Base-by-base conservation (phyloP, 352 stramenopile species). In the Phytophthora fragariae region DNA sequence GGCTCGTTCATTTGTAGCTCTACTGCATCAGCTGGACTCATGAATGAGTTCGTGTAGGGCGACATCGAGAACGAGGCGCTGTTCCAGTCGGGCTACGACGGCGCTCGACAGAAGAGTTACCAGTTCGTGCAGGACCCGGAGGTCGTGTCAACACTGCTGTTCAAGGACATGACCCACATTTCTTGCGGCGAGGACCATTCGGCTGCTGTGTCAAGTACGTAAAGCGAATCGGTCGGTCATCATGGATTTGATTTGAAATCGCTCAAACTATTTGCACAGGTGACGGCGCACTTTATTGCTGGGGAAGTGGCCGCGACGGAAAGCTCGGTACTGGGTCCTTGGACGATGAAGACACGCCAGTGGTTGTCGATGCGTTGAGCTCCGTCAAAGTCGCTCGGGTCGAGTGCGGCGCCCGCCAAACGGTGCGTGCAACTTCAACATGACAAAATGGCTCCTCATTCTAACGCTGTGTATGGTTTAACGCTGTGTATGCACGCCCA, bases 141-240 rank as follows among this genome's bases (percentile, higher is more conserved):
- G 61, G 65, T 86, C 3, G 80, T 94, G 31, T 59, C 75, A 0
- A 65, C 84, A 9, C 71, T 94, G 2, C 71, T 92, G 17, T 70
- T 76, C 50, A 83, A 82, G 19, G 69, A 85, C 33, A 82, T 89
- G 57, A 75, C 63, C 6, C 53, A 81, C 29, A 68, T 91, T 5
- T 82, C 86, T 6, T 93, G 88, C 41, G 88, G 88, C 14, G 85
- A 91, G 46, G 80, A 91, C 5, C 83, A 94, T 62, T 89, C 84
- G 0, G 82, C 86, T 29, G 88, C 86, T 14, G 84, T 93, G 10
- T 83, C 81, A 4, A 82, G 84, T 90, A 76, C 60, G 84, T 85
- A 6, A n/a, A 12, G n/a, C n/a, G 44, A 14, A 52, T 63, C 9
- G 4, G 21, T 29, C 24, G 21, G 15, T 52, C 21, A 29, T 59